Percentiles rank a stretch among this genome's conserved stretches.
These are phyloP conservation scores for Multifurca ochricompacta DNA, from an alignment of 768 basidiomycete genomes.

Conservation along the genomic window DNA sequence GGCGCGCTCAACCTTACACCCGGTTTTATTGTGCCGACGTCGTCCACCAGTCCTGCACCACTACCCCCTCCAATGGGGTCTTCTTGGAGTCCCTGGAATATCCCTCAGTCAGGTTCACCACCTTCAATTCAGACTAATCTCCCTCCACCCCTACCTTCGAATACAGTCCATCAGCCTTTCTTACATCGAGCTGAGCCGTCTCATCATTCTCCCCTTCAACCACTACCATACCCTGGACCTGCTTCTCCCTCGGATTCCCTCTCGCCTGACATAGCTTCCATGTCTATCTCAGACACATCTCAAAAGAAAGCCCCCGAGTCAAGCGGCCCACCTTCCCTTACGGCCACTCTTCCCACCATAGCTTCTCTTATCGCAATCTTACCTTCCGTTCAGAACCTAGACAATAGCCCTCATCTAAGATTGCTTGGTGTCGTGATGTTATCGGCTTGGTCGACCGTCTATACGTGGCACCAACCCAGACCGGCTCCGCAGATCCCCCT, in stretches of 20 bases:
- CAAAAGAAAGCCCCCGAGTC: slow-evolving; percentile 21
- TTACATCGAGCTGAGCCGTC: not conserved
- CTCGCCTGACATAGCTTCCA: slow-evolving; percentile 20
- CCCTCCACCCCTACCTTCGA: slow-evolving; percentile 22
- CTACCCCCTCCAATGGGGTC: slow-evolving; percentile 23
- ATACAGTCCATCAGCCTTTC: slow-evolving; percentile 18
- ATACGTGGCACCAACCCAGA: slow-evolving; percentile 20
- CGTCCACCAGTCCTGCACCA: not conserved
- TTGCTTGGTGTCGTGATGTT: slow-evolving; percentile 81
- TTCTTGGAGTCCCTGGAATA: slow-evolving; percentile 27
- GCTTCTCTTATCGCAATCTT: slow-evolving; percentile 47
- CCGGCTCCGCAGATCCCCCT: slow-evolving; percentile 31
- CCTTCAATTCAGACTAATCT: slow-evolving; percentile 22
- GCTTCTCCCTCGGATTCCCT: slow-evolving; percentile 8
- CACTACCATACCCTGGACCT: not conserved
- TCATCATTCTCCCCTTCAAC: not conserved
- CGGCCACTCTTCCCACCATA: slow-evolving; percentile 61
- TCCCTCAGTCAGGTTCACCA: slow-evolving; percentile 24
- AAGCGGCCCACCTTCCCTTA: slow-evolving; percentile 41
- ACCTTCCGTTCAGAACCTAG: slow-evolving; percentile 43
- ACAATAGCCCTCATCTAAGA: slow-evolving; percentile 51
- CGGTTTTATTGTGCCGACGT: slow-evolving; percentile 15
- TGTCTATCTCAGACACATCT: slow-evolving; percentile 22
- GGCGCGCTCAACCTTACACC: slow-evolving; percentile 20
- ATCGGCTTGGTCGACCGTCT: slow-evolving; percentile 65